Percentiles rank a stretch among this genome's conserved stretches.
phyloP scores from a whole-genome alignment of 2,329 filamentous ascomycete species.

The Mycosphaerella sp. region DNA sequence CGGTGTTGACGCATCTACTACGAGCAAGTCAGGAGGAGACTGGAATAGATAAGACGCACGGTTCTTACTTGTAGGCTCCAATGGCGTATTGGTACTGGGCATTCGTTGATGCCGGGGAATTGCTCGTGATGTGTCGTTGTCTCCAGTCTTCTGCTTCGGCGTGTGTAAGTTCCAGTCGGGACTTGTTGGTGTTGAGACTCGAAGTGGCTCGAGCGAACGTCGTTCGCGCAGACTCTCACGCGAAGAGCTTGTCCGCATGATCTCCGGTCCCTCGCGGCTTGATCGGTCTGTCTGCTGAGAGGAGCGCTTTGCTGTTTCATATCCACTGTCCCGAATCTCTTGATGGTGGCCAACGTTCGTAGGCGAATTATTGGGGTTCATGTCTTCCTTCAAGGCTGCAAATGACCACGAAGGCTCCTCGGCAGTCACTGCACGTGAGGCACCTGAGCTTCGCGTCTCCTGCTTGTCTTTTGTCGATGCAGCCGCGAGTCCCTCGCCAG shows the following conservation, averaged over 20 bases:
- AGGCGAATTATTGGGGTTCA: background rate
- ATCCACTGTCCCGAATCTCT: constrained; percentile 40
- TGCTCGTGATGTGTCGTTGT: constrained; percentile 8
- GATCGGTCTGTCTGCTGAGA: constrained; percentile 17
- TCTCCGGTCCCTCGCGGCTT: constrained; percentile 15
- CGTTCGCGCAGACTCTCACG: constrained; percentile 29
- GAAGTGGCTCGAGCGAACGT: constrained; percentile 30
- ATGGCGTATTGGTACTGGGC: constrained; percentile 31
- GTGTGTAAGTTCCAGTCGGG: constrained; percentile 19
- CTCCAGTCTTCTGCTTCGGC: constrained; percentile 17
- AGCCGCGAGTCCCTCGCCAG: background rate
- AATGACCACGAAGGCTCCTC: constrained; percentile 23
- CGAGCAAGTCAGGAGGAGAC: constrained; percentile 34
- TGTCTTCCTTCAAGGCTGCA: constrained; percentile 9
- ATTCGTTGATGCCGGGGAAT: constrained; percentile 18
- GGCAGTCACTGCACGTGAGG: background rate
- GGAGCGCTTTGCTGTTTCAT: constrained; percentile 32
- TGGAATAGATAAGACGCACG: constrained; percentile 44
- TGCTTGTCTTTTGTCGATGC: background rate
- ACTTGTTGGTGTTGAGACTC: constrained; percentile 22
- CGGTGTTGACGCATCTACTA: constrained; percentile 9
- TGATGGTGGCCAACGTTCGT: constrained; percentile 19
- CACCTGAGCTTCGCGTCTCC: background rate
- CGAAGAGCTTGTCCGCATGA: constrained; percentile 21
- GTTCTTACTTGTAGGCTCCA: constrained; percentile 42